Base-by-base conservation (phyloP, 1,139 yeast species). In the Suhomyces kunorum region DNA sequence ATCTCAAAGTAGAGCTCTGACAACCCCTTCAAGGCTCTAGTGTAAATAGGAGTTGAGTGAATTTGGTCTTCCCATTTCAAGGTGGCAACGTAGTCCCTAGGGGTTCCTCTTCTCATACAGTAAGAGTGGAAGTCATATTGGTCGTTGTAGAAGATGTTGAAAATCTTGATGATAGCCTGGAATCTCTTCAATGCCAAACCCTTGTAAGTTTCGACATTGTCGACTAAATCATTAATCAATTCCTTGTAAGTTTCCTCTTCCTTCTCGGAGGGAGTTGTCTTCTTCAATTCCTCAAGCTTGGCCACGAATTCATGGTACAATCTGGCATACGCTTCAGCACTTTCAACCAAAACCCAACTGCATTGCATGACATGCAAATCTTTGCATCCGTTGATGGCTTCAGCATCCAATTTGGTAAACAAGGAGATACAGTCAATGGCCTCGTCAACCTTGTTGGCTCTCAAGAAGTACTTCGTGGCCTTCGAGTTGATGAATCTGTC, bases 81-180 rank as follows among this genome's bases (percentile, higher is more conserved):
- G 72, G 87, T 79, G 19, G 80, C 82, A 27, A 87, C 53, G 56
- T 92, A 92, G 17, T 92, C 83, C 47, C 95, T 76, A 19, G 94
- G 83, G 5, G 98, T 87, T 12, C 98, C 98, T 53, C 85, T 81
- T 65, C 97, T 80, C 73, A 87, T 79, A 59, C 96, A 85, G 62
- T 88, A 92, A 32, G 86, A 83, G 61, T 92, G 98, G 81, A 92
- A 92, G 59, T 92, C 99, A 52, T 85, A 78, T 64, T 92, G 97
- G 57, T 94, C 98, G 46, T 79, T 80, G 58, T 71, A 78, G 63
- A 83, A 88, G 42, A 80, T 86, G 36, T 79, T 75, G 63, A 82
- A 88, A 22, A 85, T 76, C 45, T 81, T 80, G 38, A 81, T 68
- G 24, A 89, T 74, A 1, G 89, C 82, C 28, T 69, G 63, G 58